Conservation (phyloP, 108 stramenopile species). For the Fistulifera pelliculosa region DNA sequence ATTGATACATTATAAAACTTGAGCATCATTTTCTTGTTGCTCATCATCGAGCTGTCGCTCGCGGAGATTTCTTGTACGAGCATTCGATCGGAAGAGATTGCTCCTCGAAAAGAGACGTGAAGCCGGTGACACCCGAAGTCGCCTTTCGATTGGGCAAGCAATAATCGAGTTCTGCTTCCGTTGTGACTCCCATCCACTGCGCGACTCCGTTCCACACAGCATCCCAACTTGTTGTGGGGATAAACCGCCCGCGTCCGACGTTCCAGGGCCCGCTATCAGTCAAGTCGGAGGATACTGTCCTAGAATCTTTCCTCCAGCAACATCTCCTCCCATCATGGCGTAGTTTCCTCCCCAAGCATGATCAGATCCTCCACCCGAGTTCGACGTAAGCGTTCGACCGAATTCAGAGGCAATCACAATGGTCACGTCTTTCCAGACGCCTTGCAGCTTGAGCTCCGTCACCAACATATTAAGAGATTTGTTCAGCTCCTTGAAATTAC, state of each 20-base stretch:
- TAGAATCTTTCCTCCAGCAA: slow-evolving; percentile 37
- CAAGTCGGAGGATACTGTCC: slow-evolving; percentile 41
- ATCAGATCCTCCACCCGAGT: slow-evolving; percentile 46
- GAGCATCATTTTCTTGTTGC: too few species aligned
- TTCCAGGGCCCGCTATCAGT: slow-evolving; percentile 20
- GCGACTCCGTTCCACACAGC: slow-evolving; percentile 22
- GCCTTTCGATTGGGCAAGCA: neutral
- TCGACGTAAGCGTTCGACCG: slow-evolving; percentile 28
- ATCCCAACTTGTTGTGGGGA: slow-evolving; percentile 55
- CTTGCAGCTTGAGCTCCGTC: slow-evolving; percentile 21
- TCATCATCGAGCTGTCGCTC: too few species aligned
- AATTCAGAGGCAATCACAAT: slow-evolving; percentile 32
- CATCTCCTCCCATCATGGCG: slow-evolving; percentile 35
- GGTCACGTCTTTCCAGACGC: slow-evolving; percentile 29
- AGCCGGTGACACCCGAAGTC: too few species aligned
- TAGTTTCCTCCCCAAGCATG: slow-evolving; percentile 52
- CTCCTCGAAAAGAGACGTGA: too few species aligned
- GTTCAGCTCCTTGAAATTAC: too few species aligned
- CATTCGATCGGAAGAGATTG: too few species aligned
- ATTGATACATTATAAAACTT: too few species aligned
- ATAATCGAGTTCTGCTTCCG: too few species aligned
- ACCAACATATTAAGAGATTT: slow-evolving; percentile 19
- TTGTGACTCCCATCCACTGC: slow-evolving; percentile 13
- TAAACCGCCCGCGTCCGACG: slow-evolving; percentile 42
- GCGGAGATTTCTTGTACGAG: too few species aligned